These are phyloP conservation scores for Kodamaea jinghongensis DNA, from an alignment of 805 yeast species.

Conservation along the genomic window DNA sequence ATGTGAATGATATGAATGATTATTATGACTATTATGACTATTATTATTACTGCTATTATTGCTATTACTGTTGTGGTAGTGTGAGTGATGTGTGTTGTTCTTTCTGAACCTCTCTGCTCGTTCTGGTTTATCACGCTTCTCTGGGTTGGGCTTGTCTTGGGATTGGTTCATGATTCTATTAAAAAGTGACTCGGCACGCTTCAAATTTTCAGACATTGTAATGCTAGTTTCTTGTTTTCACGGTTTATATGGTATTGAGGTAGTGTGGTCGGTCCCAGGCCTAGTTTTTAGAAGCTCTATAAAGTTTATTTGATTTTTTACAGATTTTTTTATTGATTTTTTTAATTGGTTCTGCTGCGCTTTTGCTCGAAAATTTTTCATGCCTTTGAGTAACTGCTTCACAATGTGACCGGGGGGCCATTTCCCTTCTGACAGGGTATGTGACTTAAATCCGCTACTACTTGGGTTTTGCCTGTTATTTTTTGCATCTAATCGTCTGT, in stretches of 20 bases:
- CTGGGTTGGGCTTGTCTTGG: conserved; percentile 12
- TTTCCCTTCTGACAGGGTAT: too few relatives aligned
- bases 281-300: not conserved
- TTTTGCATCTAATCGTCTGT: too few relatives aligned
- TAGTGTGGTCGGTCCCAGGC: not conserved
- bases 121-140: conserved; percentile 8
- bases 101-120: conserved; percentile 6
- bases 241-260: not conserved
- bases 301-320: conserved; percentile 1
- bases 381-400: too few relatives aligned
- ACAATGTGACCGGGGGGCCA: too few relatives aligned
- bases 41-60: conserved; percentile 5
- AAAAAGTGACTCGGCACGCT: conserved; percentile 46
- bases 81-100: conserved; percentile 10
- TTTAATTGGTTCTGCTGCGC: not conserved
- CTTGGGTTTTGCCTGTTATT: too few relatives aligned
- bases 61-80: conserved; percentile 8
- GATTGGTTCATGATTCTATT: conserved; percentile 45
- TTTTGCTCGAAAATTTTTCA: conserved; percentile 4
- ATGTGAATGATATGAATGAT: conserved; percentile 6
- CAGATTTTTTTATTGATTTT: not conserved
- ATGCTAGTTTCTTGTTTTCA: not conserved
- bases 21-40: conserved; percentile 9
- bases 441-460: too few relatives aligned
- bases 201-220: conserved; percentile 44